Evolutionary conservation across 1,139 yeast species (phyloP).

Genomic region (Blastobotrys indianensis): DNA sequence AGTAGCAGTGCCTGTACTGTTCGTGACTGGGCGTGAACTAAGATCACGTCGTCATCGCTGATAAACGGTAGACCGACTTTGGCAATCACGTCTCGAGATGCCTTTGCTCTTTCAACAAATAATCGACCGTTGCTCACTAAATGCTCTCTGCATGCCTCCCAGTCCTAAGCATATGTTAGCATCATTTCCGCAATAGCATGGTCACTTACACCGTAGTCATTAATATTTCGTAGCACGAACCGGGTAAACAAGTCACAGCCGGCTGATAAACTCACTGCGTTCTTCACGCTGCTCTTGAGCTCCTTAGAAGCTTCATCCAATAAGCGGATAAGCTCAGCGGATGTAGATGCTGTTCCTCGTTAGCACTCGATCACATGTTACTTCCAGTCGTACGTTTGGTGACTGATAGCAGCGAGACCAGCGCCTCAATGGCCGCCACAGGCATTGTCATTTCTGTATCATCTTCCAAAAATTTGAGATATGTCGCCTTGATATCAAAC

Average conservation of each 20-base stretch:
- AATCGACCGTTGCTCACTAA: slow-evolving; percentile 90
- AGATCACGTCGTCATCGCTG: slow-evolving; percentile 81
- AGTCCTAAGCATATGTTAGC: slow-evolving; percentile 41
- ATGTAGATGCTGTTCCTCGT: slow-evolving; percentile 53
- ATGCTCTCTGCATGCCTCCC: slow-evolving; percentile 91
- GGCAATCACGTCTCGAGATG: slow-evolving; percentile 81
- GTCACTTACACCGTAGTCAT: slow-evolving; percentile 50
- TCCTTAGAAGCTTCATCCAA: slow-evolving; percentile 70
- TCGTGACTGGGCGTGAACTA: slow-evolving; percentile 90
- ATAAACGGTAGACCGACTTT: slow-evolving; percentile 83
- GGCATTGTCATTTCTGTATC: slow-evolving; percentile 98
- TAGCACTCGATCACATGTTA: neutral
- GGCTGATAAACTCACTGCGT: slow-evolving; percentile 89
- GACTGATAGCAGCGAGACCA: slow-evolving; percentile 73
- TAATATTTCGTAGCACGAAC: slow-evolving; percentile 84
- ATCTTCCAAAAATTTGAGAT: slow-evolving; percentile 71
- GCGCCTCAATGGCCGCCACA: slow-evolving; percentile 93
- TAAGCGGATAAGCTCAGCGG: slow-evolving; percentile 82
- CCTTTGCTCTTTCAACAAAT: slow-evolving; percentile 88
- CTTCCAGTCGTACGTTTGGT: slow-evolving; percentile 49
- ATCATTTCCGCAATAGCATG: neutral
- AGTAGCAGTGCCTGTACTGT: slow-evolving; percentile 74
- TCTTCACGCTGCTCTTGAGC: slow-evolving; percentile 72
- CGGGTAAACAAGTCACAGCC: slow-evolving; percentile 97
- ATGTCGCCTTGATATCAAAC: slow-evolving; percentile 77